Evolutionary conservation across 2,329 filamentous ascomycete species (phyloP), one percentile per base, ranked within the genome.

Genomic region (Pseudogymnoascus pannorum): DNA sequence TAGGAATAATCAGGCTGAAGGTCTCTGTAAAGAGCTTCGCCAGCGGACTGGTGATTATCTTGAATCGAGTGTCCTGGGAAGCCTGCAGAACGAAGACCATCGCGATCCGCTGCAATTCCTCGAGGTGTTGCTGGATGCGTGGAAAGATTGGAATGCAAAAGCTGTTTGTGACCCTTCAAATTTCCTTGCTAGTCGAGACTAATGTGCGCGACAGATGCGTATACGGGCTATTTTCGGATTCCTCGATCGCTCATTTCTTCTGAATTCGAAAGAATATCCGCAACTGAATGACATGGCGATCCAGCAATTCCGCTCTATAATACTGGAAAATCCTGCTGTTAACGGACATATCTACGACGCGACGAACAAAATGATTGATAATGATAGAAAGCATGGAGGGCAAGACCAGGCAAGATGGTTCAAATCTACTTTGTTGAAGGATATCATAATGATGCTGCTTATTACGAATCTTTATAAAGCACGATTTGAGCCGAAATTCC

Each of bases 151-250:
- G 57, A 59, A 59, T 59, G 18, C 57, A 42, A 36, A 59, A 3
- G 36, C 48, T 54, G 48, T 54, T 54, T 20, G 48, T 54, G 9
- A 14, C 26, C 6, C 48, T 20, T 36, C 20, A 44, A 16, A 26
- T 14, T 8, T 20, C 14, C 20, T 18, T 31, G 5, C 18, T 54
- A 5, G 48, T 26, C n/a, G 5, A 4, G 35, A 64, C 65, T 68
- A 66, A 68, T 48, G 12, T 26, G 5, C 18, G 14, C n/a, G 33
- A 58, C 67, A 92, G 86, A 83, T 86, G 66, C 86, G 87, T 12
- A 84, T 99, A 59, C 85, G 92, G 57, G 93, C 89, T 65, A 88
- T 95, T 38, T 97, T 97, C 75, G 96, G 92, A 76, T 99, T 92
- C 70, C 82, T 99, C 66, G 93, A 99, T 72, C 87, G 94, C 65